A percentile compares a stretch with the other conserved stretches of the same genome.
Evolutionary conservation across 495 filamentous ascomycete genomes (phyloP).

Genomic region (Evernia prunastri): DNA sequence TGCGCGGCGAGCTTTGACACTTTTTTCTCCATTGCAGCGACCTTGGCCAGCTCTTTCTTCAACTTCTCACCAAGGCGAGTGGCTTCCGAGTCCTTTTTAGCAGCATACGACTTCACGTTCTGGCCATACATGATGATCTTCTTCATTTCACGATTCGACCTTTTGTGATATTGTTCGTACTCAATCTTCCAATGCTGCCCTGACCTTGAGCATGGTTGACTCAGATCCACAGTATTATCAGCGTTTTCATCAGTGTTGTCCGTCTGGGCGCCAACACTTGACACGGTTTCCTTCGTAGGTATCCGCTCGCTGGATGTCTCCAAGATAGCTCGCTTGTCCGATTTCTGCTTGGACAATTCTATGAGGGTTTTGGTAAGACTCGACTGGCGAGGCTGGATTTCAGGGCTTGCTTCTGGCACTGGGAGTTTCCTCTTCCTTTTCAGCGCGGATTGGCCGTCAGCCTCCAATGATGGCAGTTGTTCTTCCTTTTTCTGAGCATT

Average conservation of each 20-base stretch:
- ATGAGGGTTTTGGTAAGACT: constrained; percentile 29
- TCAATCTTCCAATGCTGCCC: constrained; percentile 92
- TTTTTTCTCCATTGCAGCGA: constrained; percentile 46
- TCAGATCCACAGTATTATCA: constrained; percentile 70
- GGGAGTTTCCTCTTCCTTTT: constrained; percentile 25
- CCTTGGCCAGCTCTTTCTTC: constrained; percentile 54
- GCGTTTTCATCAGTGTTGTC: constrained; percentile 27
- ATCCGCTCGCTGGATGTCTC: constrained; percentile 14
- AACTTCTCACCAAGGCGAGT: constrained; percentile 65
- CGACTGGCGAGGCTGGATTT: constrained; percentile 25
- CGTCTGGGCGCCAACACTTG: constrained; percentile 14
- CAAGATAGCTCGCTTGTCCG: not conserved
- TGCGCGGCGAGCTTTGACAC: constrained; percentile 55
- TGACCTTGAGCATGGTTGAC: constrained; percentile 73
- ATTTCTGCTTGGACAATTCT: constrained; percentile 22
- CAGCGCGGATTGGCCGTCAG: constrained; percentile 16
- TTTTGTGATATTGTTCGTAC: constrained; percentile 73
- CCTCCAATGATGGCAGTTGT: constrained; percentile 30
- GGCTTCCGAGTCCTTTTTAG: constrained; percentile 79
- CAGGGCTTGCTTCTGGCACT: constrained; percentile 24
- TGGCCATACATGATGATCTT: constrained; percentile 73
- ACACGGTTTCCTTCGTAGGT: not conserved
- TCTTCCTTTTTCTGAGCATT: not conserved
- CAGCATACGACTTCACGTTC: constrained; percentile 80
- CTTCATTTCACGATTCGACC: constrained; percentile 72